Base-by-base conservation (phyloP, 2,329 filamentous ascomycete species). In the Colletotrichum orbiculare region DNA sequence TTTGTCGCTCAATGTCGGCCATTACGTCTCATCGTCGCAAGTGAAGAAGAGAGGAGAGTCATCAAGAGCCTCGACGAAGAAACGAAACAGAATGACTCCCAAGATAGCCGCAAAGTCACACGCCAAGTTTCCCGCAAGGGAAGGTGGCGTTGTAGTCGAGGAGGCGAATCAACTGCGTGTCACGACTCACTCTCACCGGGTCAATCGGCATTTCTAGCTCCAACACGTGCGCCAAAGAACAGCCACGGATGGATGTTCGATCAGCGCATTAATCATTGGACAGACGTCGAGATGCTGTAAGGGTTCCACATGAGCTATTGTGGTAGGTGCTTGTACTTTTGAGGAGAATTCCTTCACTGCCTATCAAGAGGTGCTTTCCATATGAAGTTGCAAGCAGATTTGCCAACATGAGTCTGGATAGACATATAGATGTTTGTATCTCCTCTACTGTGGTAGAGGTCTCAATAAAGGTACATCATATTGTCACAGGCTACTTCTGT, bases 1-100 rank as follows among this genome's bases (percentile, higher is more conserved):
- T 60, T 17, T 45, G 49, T 45, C 57, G 50, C 39, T 64, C 61
- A 35, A 41, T 17, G 15, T 60, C 61, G 47, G 35, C 38, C 46
- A 58, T 50, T 45, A 8, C 38, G 13, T 49, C 37, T 42, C 55
- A 58, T 49, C 3, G 54, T 48, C 47, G 46, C n/a, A 41, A 25
- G 55, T 15, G 5, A 39, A 50, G n/a, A 9, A 25, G 37, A 42
- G 38, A 50, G 17, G 39, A 37, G 55, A 50, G 37, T 39, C 37
- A 8, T 17, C 37, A 17, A 15, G 25, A 35, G 4, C 8, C 13
- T 41, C 12, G 47, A 53, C 38, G 47, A 59, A 38, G 39, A 25
- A 46, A 45, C 55, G 4, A 33, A 17, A 50, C 11, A 13, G 7
- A 13, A 46, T 38, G 45, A 49, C 33, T 12, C 6, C 11, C 8